Conservation (phyloP, 768 basidiomycete species). For the Gymnopilus junonius region DNA sequence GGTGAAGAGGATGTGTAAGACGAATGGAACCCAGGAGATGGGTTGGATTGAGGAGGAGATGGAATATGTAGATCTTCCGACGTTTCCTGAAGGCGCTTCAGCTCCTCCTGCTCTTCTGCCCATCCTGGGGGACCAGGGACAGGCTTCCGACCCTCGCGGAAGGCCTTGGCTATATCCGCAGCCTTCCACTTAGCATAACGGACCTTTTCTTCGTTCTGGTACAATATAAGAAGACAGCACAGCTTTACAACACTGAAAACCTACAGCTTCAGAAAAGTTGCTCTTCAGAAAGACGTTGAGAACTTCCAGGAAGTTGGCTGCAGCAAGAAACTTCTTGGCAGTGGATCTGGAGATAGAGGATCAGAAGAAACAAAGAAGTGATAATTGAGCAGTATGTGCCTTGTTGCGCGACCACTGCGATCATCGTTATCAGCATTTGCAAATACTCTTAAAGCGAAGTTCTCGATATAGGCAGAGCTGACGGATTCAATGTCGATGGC, state of each 20-base stretch:
- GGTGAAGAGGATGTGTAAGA: constrained; percentile 26
- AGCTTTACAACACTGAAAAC: constrained; percentile 21
- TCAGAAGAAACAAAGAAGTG: background rate
- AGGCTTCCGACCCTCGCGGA: constrained; percentile 91
- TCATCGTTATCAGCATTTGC: constrained; percentile 90
- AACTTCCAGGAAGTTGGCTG: constrained; percentile 93
- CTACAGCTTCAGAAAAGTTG: constrained; percentile 61
- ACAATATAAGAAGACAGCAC: background rate
- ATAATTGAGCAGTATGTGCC: constrained; percentile 45
- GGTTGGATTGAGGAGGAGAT: constrained; percentile 13
- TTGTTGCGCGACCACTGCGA: constrained; percentile 72
- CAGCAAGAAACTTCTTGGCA: constrained; percentile 93
- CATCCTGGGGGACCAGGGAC: constrained; percentile 75
- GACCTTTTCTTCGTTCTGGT: constrained; percentile 83
- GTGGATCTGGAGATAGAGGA: constrained; percentile 60
- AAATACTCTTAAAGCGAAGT: constrained; percentile 94
- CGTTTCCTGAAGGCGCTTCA: constrained; percentile 28
- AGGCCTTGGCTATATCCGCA: constrained; percentile 90
- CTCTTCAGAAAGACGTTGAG: constrained; percentile 73
- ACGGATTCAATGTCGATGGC: constrained; percentile 83
- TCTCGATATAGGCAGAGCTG: constrained; percentile 90
- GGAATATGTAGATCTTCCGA: constrained; percentile 16
- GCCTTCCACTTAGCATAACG: constrained; percentile 98
- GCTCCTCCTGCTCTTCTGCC: constrained; percentile 31
- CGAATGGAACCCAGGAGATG: constrained; percentile 13